Percentiles rank a stretch among this genome's conserved stretches.
phyloP scores from a whole-genome alignment of 169 alveolate genomes.

The Eimeria sp. region DNA sequence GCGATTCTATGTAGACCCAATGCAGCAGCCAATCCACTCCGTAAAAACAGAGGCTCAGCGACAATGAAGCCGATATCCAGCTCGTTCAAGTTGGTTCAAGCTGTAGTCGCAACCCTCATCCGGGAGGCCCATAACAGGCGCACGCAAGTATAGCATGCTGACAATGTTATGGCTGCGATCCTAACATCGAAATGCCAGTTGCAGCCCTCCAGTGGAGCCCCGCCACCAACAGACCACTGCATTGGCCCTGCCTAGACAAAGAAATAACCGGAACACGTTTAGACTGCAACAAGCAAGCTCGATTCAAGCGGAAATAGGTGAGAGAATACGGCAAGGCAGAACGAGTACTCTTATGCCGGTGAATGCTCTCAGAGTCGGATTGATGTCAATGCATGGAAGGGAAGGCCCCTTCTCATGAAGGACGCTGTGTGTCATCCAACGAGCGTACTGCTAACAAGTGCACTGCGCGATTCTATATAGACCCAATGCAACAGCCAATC shows the following conservation, averaged over 20 bases:
- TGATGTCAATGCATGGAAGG: constrained; percentile 9
- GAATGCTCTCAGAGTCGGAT: constrained; percentile 33
- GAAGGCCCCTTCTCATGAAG: not conserved
- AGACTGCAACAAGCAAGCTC: not conserved
- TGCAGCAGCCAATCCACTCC: not conserved
- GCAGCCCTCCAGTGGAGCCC: constrained; percentile 52
- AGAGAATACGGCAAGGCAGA: not conserved
- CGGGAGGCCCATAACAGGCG: too few relatives aligned
- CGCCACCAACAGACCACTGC: not conserved
- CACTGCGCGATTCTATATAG: not conserved
- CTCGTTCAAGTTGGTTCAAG: constrained; percentile 34
- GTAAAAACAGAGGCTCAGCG: not conserved
- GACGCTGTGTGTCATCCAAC: not conserved
- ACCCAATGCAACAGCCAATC: not conserved
- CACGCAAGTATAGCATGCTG: too few relatives aligned
- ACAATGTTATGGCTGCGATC: constrained; percentile 11
- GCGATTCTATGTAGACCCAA: not conserved
- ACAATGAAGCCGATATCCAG: not conserved
- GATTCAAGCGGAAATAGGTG: not conserved
- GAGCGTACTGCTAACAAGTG: not conserved
- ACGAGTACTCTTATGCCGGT: not conserved
- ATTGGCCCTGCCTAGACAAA: not conserved
- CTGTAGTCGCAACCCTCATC: constrained; percentile 78
- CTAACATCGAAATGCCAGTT: not conserved
- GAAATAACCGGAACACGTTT: not conserved